Evolutionary conservation across 352 stramenopile species (phyloP), one percentile per base, ranked within the genome.

Genomic region (Pythium aquatile): DNA sequence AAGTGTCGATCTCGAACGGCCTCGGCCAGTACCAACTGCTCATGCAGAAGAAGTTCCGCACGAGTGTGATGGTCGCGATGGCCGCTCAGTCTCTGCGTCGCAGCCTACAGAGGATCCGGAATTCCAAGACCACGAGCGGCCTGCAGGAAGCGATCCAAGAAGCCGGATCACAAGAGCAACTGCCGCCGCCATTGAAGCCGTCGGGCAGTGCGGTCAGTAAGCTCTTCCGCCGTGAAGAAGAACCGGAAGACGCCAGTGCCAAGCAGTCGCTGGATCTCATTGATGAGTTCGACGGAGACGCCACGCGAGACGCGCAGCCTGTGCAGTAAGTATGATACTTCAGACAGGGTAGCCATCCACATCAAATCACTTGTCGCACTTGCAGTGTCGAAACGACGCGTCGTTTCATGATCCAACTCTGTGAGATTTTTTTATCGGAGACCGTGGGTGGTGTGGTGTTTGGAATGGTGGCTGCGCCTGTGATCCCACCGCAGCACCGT

Each of bases 31-130:
- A 91, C 58, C 74, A 86, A 32, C 66, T 70, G 13, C 55, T 73
- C 40, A 91, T 91, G 82, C 75, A 74, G 28, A 77, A 75, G 46
- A 88, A 88, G 58, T 91, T 91, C 52, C 70, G 82, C 29, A 78
- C 80, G 30, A 90, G 78, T 26, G 78, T 91, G 39, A 59, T 87
- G 13, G 82, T 76, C 26, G 76, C 78, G 7, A 85, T 91, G 64
- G 80, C 80, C 0, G 78, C 76, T 17, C 68, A 81, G 35, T 78
- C 69, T 17, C 63, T 91, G 3, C 80, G 78, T 9, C 76, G 75
- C 1, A 87, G 76, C 57, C 61, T 89, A 10, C 63, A 79, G 29
- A 79, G 72, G 24, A 78, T 75, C 30, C 74, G 72, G 26, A 70
- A 70, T n/a, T 76, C 69, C 49, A 61, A 65, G 35, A 35, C 52